A percentile compares a stretch with the other conserved stretches of the same genome.
These are phyloP conservation scores for Talaromyces sp. DNA, from an alignment of 2,329 filamentous ascomycete genomes.

Conservation along the genomic window DNA sequence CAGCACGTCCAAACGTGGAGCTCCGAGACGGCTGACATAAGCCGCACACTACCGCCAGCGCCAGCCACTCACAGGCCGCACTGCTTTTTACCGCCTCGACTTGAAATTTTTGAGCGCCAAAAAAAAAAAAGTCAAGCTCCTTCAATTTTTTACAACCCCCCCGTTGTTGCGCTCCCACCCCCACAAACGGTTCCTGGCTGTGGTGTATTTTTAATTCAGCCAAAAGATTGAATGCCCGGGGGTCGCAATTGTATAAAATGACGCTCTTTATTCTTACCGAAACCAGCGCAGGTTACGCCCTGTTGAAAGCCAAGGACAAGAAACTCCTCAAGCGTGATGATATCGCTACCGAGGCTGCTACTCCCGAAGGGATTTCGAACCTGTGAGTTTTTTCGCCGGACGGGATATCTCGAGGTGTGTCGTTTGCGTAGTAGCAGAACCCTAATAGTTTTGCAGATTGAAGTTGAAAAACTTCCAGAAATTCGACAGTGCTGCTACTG, in stretches of 20 bases:
- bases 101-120: slow-evolving; percentile 13
- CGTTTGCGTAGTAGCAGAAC: slow-evolving; percentile 4
- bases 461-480: slow-evolving; percentile 97
- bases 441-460: slow-evolving; percentile 51
- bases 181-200: slow-evolving; percentile 16
- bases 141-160: slow-evolving; percentile 18
- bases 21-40: slow-evolving; percentile 25
- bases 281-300: slow-evolving; percentile 93
- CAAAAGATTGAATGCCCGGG: slow-evolving; percentile 20
- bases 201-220: slow-evolving; percentile 12
- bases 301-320: slow-evolving; percentile 98
- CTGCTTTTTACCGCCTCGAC: slow-evolving; percentile 26
- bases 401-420: neutral
- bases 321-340: slow-evolving; percentile 90
- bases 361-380: slow-evolving; percentile 78
- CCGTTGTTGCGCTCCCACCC: slow-evolving; percentile 21
- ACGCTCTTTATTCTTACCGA: slow-evolving; percentile 90
- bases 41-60: slow-evolving; percentile 4
- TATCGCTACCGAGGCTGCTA: slow-evolving; percentile 67
- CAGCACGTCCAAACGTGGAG: slow-evolving; percentile 4
- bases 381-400: slow-evolving; percentile 57
- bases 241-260: slow-evolving; percentile 53
- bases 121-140: slow-evolving; percentile 20
- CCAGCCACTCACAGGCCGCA: slow-evolving; percentile 18
- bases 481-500: slow-evolving; percentile 88